A percentile compares a stretch with the other conserved stretches of the same genome.
Conservation (phyloP, 2,329 filamentous ascomycete genomes). For the Colletotrichum sp. region DNA sequence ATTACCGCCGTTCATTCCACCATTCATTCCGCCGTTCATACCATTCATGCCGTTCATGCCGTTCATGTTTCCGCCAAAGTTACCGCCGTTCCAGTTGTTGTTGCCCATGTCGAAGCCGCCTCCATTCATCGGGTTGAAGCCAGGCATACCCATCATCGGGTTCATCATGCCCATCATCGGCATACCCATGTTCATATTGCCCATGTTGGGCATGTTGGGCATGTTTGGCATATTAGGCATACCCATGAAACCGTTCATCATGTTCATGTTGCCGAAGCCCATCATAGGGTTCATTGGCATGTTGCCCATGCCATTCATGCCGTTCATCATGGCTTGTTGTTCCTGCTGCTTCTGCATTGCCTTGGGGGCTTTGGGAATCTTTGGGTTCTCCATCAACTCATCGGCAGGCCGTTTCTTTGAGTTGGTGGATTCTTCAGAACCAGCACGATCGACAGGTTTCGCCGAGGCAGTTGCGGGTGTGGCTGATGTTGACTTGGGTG, state of each 20-base stretch:
- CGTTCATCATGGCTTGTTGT: constrained; percentile 54
- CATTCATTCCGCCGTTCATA: constrained; percentile 34
- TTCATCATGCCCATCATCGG: constrained; percentile 38
- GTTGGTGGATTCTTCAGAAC: constrained; percentile 36
- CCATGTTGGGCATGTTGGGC: constrained; percentile 27
- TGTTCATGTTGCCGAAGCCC: constrained; percentile 21
- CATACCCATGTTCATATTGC: constrained; percentile 31
- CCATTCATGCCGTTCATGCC: constrained; percentile 32
- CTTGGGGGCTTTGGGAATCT: constrained; percentile 69
- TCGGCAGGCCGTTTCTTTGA: constrained; percentile 86
- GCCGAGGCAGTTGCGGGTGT: constrained; percentile 28
- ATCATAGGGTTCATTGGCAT: constrained; percentile 36
- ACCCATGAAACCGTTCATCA: constrained; percentile 28
- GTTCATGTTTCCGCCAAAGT: constrained; percentile 37
- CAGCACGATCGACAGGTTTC: constrained; percentile 23
- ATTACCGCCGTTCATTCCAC: constrained; percentile 8
- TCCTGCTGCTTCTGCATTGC: constrained; percentile 65
- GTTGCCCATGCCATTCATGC: constrained; percentile 44
- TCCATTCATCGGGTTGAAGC: constrained; percentile 26
- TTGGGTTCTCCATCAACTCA: constrained; percentile 68
- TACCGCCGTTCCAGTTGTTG: constrained; percentile 36
- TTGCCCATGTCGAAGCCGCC: constrained; percentile 32
- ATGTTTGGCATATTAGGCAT: constrained; percentile 44
- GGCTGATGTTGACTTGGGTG: constrained; percentile 30
- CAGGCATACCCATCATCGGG: constrained; percentile 25